Conservation (phyloP, 768 basidiomycete genomes). For the Imleria badia region DNA sequence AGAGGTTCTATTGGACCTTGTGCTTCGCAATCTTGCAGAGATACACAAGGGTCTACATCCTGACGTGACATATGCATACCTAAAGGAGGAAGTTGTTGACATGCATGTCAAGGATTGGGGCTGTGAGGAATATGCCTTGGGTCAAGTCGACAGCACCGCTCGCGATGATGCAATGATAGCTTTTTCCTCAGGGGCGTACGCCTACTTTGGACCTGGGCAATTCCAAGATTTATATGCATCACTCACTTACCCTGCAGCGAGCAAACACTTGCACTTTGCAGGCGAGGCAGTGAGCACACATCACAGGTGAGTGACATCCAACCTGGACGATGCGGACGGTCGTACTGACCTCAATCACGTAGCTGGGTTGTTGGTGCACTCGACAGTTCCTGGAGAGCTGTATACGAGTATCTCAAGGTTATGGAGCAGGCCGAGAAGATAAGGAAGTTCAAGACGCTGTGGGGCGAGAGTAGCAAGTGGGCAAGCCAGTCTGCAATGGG, state of each 20-base stretch:
- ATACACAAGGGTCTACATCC: slow-evolving; percentile 11
- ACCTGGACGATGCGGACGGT: slow-evolving; percentile 18
- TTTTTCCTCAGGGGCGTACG: slow-evolving; percentile 37
- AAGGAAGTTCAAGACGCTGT: slow-evolving; percentile 22
- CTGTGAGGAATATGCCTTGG: slow-evolving; percentile 32
- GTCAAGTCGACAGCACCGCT: slow-evolving; percentile 17
- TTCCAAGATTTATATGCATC: slow-evolving; percentile 34
- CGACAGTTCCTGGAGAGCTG: slow-evolving; percentile 37
- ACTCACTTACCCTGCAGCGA: slow-evolving; percentile 32
- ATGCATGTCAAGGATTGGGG: slow-evolving; percentile 36
- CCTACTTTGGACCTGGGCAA: slow-evolving; percentile 41
- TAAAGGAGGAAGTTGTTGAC: slow-evolving; percentile 23
- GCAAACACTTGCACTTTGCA: slow-evolving; percentile 15
- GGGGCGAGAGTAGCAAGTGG: slow-evolving; percentile 36
- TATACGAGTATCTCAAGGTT: slow-evolving; percentile 26
- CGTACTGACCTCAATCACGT: neutral
- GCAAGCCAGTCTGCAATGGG: neutral
- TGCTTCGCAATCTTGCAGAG: slow-evolving; percentile 25
- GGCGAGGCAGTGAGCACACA: slow-evolving; percentile 15
- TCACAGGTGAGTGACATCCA: slow-evolving; percentile 10
- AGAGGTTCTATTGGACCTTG: slow-evolving; percentile 26
- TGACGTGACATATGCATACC: slow-evolving; percentile 15
- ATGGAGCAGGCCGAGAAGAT: slow-evolving; percentile 9
- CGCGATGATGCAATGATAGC: neutral
- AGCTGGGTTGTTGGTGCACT: slow-evolving; percentile 43